phyloP scores from a whole-genome alignment of 2,329 filamentous ascomycete genomes.

The Didymella glomerata region DNA sequence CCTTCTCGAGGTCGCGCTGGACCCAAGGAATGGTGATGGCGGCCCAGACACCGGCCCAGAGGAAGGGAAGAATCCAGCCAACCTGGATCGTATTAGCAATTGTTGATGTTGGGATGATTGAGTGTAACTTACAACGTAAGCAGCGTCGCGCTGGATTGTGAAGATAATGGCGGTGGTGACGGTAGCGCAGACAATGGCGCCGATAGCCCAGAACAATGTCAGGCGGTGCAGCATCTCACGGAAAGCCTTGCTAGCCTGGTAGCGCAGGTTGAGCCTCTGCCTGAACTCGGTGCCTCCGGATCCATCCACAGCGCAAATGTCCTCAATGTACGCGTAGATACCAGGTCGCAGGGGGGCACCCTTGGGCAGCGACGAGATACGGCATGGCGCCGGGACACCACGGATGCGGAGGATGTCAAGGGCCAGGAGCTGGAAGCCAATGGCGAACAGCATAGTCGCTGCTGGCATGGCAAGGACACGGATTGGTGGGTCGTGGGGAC shows the following conservation, averaged over 20 bases:
- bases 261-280: conserved; percentile 60
- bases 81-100: conserved; percentile 40
- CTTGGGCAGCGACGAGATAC: conserved; percentile 62
- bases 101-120: background rate
- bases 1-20: conserved; percentile 46
- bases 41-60: conserved; percentile 60
- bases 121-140: conserved; percentile 55
- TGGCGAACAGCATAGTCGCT: conserved; percentile 61
- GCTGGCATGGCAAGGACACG: conserved; percentile 63
- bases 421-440: conserved; percentile 60
- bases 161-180: conserved; percentile 58
- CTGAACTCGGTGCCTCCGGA: conserved; percentile 62
- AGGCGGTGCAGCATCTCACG: conserved; percentile 62
- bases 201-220: conserved; percentile 63
- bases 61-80: conserved; percentile 60
- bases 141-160: conserved; percentile 57
- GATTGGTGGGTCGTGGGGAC: conserved; percentile 59
- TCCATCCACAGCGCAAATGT: conserved; percentile 63
- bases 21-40: conserved; percentile 58
- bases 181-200: conserved; percentile 52
- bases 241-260: conserved; percentile 63
- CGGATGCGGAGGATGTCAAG: conserved; percentile 59
- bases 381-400: conserved; percentile 57
- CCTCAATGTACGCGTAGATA: conserved; percentile 64
- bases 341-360: conserved; percentile 62